Evolutionary conservation across 768 basidiomycete genomes (phyloP), one percentile per base, ranked within the genome.

Genomic region (Symmetrospora coprosmae): DNA sequence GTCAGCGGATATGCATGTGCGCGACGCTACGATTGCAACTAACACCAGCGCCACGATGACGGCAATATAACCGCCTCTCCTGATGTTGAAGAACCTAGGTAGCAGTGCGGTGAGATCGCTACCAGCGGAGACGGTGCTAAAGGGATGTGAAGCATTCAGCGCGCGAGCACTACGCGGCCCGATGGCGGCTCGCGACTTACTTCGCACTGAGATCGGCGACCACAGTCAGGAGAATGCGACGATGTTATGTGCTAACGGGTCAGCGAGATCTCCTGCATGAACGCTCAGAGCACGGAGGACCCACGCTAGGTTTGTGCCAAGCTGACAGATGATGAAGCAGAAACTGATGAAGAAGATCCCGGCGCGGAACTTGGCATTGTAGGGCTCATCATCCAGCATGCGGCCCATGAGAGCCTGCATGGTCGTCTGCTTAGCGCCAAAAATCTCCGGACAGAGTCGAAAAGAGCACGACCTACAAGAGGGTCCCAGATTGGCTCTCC

Each of bases 11-110:
- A 28, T 33, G 19, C 43, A 13, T 2, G n/a, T 47, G 1, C 9
- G 45, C 21, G 9, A 13, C 45, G 1, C 11, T 13, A 23, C 14
- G 27, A n/a, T n/a, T n/a, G n/a, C n/a, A n/a, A n/a, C n/a, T n/a
- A n/a, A n/a, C n/a, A n/a, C 79, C 31, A 87, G 68, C 4, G 86
- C 86, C 38, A 86, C 81, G 46, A 83, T 76, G 7, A 85, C 85
- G n/a, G 82, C 83, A 46, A 88, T 73, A 72, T 84, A 90, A 16
- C 86, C 86, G 28, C 87, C 86, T 19, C 86, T 79, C 21, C 86
- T 81, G 69, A 89, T 87, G 69, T 84, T 87, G 66, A 88, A 80
- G 72, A 80, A 87, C 47, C 81, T 81, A 55, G 87, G 86, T 65
- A 80, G 76, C 30, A 87, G 77, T 2, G 85, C 80, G 1, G 85